Conservation (phyloP, 441 rosid genomes). For the Adansonia grandidieri region DNA sequence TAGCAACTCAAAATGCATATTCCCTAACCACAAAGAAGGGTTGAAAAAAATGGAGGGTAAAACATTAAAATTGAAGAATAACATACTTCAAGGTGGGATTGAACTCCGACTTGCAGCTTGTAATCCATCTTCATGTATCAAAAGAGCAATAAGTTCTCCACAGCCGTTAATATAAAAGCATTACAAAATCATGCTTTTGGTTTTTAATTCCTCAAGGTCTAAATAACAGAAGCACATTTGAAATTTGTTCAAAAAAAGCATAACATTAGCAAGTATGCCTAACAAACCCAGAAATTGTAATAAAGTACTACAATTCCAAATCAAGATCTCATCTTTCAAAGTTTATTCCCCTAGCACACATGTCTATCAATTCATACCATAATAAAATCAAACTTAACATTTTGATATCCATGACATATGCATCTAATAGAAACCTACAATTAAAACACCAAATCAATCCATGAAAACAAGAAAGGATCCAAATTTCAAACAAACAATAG, state of each 20-base stretch:
- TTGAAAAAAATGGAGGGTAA: background rate
- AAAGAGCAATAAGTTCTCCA: conserved; percentile 24
- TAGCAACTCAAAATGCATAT: conserved; percentile 18
- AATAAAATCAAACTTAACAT: conserved; percentile 8
- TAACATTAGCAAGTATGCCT: conserved; percentile 5
- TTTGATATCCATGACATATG: background rate
- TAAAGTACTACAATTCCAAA: background rate
- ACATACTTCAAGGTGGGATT: conserved; percentile 71
- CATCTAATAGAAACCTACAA: conserved; percentile 3
- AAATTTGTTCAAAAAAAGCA: background rate
- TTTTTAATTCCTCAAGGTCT: conserved; percentile 9
- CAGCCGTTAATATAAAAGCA: conserved; percentile 19
- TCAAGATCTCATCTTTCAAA: conserved; percentile 16
- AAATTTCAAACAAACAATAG: conserved; percentile 1
- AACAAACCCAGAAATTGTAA: background rate
- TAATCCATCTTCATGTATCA: conserved; percentile 45
- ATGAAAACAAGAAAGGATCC: background rate
- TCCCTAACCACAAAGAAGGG: conserved; percentile 2
- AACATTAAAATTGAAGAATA: background rate
- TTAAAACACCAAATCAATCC: background rate
- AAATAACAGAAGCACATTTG: background rate
- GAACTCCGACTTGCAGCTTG: conserved; percentile 46
- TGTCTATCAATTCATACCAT: conserved; percentile 1
- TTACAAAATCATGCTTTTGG: background rate
- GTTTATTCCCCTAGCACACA: background rate